Percentiles rank a stretch among this genome's conserved stretches.
Evolutionary conservation across 208 protist genomes (phyloP).

Genomic region (Strigomonas culicis): DNA sequence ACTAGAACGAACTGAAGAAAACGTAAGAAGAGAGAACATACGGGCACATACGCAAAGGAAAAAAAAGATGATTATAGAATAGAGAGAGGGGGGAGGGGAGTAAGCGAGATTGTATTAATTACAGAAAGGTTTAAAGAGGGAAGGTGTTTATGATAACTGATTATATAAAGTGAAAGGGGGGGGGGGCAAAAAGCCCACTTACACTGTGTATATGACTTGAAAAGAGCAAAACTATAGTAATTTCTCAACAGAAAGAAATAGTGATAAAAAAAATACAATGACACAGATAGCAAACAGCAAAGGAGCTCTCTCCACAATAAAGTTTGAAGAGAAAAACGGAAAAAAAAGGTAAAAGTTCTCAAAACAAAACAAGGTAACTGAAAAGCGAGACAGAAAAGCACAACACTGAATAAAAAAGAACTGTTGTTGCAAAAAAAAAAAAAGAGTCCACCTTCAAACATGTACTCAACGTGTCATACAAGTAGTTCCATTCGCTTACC

Average conservation of each 20-base stretch:
- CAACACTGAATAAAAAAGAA: slow-evolving; percentile 14
- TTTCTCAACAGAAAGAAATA: not conserved
- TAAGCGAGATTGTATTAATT: not conserved
- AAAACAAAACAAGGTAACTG: not conserved
- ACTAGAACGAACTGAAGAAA: not conserved
- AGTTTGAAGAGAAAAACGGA: not conserved
- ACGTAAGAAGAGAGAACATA: slow-evolving; percentile 11
- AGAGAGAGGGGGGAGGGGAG: not conserved
- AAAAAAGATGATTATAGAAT: not conserved
- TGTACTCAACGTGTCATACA: too few relatives aligned
- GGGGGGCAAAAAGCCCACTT: too few relatives aligned
- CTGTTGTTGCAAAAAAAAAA: slow-evolving; percentile 1
- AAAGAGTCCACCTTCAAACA: too few relatives aligned
- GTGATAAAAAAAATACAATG: not conserved
- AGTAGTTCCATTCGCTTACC: too few relatives aligned
- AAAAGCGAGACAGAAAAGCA: not conserved
- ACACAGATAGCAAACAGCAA: not conserved
- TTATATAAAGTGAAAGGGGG: too few relatives aligned
- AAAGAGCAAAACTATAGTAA: not conserved
- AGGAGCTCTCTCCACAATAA: not conserved
- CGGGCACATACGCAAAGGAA: not conserved
- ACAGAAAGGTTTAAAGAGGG: not conserved
- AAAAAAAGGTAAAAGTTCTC: not conserved
- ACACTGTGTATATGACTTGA: not conserved
- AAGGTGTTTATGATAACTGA: too few relatives aligned